A percentile compares a stretch with the other conserved stretches of the same genome.
Evolutionary conservation across 73 alveolate genomes (phyloP).

Genomic region (Paraurostyla sp.): DNA sequence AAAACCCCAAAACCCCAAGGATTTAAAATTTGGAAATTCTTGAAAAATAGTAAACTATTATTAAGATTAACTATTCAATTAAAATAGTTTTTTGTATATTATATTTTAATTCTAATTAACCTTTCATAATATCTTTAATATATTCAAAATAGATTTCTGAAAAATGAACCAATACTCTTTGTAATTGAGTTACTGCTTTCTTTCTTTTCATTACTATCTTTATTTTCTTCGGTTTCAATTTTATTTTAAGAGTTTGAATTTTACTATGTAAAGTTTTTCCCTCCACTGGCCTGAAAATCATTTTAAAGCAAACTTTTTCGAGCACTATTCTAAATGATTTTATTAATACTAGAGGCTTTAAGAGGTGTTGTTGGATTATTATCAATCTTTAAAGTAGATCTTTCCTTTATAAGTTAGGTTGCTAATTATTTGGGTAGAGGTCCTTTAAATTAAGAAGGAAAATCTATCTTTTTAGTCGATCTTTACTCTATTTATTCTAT

Average conservation of each 20-base stretch:
- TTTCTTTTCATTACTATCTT: neutral
- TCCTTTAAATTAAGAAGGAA: conserved; percentile 8
- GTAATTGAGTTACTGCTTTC: neutral
- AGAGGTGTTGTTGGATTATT: neutral
- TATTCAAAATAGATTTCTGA: conserved; percentile 25
- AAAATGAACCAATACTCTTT: conserved; percentile 8
- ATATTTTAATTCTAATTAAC: too few species aligned
- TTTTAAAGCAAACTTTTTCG: neutral
- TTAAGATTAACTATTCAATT: too few species aligned
- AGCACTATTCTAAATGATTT: neutral
- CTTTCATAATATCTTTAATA: too few species aligned
- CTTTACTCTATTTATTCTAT: neutral
- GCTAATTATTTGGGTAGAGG: neutral
- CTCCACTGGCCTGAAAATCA: neutral
- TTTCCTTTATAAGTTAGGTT: neutral
- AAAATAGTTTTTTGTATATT: too few species aligned
- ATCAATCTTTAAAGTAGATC: neutral
- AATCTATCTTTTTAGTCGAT: neutral
- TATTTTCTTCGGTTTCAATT: neutral
- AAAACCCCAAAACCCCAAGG: too few species aligned
- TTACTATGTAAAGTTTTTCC: neutral
- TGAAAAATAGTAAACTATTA: too few species aligned
- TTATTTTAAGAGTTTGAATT: neutral
- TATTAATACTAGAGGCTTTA: neutral
- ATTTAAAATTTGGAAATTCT: too few species aligned